Evolutionary conservation across 1,284 basidiomycete genomes (phyloP), one percentile per base, ranked within the genome.

Genomic region (Kwoniella shivajii): DNA sequence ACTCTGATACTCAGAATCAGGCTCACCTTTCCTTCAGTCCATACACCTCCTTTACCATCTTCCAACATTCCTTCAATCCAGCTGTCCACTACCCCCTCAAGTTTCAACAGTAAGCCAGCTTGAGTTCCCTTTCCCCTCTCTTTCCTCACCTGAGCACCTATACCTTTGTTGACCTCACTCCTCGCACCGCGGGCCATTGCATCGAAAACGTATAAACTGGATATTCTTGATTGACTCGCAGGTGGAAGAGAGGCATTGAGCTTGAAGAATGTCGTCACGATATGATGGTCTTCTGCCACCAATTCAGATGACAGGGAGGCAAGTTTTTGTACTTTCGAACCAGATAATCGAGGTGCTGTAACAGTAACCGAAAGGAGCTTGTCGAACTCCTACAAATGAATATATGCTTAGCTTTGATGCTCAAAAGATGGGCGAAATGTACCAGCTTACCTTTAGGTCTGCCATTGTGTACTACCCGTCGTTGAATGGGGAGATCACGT

Each of bases 121-220:
- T 70, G 90, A 11, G 63, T 68, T 2, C 65, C 65, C 41, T 64
- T 91, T 48, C 89, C 89, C 60, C 82, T 83, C 47, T 79, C 77
- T 22, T 82, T 78, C 50, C 82, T 82, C 18, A 82, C 69, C 61
- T 87, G 84, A 58, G 81, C 83, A 62, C 85, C 76, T 54, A 81
- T 81, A 50, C 85, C 83, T 73, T 90, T 91, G 70, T 80, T 85
- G 39, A 81, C 84, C 51, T 85, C 82, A 61, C 81, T 80, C 60
- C 85, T 83, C n/a, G 90, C 90, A 16, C 88, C 90, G 54, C 92
- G 85, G 42, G 89, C 84, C 59, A 96, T 82, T 16, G 92, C 89
- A 78, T 96, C 92, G 73, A 96, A 90, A 41, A 88, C 86, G 77
- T 96, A 96, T 55, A 96, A 81, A 77, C 89, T 90, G 44, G 84